Evolutionary conservation across 2,329 filamentous ascomycete species (phyloP).

Genomic region (Colletotrichum trifolii): DNA sequence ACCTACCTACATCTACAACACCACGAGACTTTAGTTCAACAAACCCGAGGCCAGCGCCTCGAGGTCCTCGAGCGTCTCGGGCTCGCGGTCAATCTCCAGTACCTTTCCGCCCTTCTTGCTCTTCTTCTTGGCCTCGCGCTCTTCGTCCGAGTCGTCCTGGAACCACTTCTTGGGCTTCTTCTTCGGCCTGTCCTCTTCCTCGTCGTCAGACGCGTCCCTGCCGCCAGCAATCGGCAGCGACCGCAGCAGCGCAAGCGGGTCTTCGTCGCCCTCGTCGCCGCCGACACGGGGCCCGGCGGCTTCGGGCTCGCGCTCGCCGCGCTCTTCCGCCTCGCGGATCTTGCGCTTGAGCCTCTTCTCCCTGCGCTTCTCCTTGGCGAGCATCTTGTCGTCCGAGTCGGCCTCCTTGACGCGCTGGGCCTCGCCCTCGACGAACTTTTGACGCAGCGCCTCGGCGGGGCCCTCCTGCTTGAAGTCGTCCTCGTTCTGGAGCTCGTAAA

Average conservation of each 20-base stretch:
- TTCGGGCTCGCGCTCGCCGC: slow-evolving; percentile 45
- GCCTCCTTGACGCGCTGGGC: slow-evolving; percentile 75
- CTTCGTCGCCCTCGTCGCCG: slow-evolving; percentile 58
- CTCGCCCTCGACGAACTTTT: slow-evolving; percentile 82
- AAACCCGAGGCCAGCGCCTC: slow-evolving; percentile 81
- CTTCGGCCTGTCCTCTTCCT: slow-evolving; percentile 43
- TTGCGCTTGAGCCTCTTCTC: slow-evolving; percentile 81
- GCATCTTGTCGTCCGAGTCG: slow-evolving; percentile 84
- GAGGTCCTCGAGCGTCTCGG: slow-evolving; percentile 82
- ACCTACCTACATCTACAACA: slow-evolving; percentile 26
- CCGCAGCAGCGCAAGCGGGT: slow-evolving; percentile 67
- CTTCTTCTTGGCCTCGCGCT: slow-evolving; percentile 49
- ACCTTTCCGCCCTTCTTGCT: slow-evolving; percentile 64
- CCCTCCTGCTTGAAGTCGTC: slow-evolving; percentile 81
- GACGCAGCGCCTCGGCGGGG: slow-evolving; percentile 78
- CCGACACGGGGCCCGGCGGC: slow-evolving; percentile 36
- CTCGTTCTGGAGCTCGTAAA: slow-evolving; percentile 91
- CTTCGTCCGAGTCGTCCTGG: slow-evolving; percentile 69
- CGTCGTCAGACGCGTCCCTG: slow-evolving; percentile 46
- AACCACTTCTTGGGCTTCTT: slow-evolving; percentile 86
- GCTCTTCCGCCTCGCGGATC: slow-evolving; percentile 69
- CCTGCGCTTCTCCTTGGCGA: slow-evolving; percentile 82
- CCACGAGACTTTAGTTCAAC: slow-evolving; percentile 49
- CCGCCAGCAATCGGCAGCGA: slow-evolving; percentile 65
- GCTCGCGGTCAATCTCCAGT: slow-evolving; percentile 73